phyloP scores from a whole-genome alignment of 2,329 filamentous ascomycete species.

The Didymella pinodella region DNA sequence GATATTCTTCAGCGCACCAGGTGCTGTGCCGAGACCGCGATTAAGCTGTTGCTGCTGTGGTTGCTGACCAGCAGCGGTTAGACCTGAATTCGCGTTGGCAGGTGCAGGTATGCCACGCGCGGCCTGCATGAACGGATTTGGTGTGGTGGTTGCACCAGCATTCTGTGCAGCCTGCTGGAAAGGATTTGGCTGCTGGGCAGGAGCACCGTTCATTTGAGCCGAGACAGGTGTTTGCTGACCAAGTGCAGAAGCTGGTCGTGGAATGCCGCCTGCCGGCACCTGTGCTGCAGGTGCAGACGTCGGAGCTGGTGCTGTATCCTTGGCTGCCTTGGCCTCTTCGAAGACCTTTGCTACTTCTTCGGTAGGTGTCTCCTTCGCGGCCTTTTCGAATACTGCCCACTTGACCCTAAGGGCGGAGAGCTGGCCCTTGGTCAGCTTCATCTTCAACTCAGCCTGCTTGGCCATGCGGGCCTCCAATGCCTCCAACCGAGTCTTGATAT shows the following conservation, averaged over 20 bases:
- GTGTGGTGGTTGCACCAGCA: conserved; percentile 9
- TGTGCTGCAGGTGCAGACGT: conserved; percentile 29
- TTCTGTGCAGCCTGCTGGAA: conserved; percentile 25
- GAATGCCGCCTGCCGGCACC: conserved; percentile 12
- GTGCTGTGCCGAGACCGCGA: conserved; percentile 40
- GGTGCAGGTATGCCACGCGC: conserved; percentile 37
- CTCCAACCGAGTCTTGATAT: conserved; percentile 47
- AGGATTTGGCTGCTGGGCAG: conserved; percentile 28
- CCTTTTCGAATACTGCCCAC: conserved; percentile 78
- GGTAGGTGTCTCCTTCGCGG: conserved; percentile 84
- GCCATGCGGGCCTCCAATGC: conserved; percentile 62
- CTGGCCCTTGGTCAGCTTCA: conserved; percentile 75
- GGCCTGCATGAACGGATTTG: conserved; percentile 29
- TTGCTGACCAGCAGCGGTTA: conserved; percentile 22
- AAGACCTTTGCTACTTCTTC: conserved; percentile 86
- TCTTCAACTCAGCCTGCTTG: conserved; percentile 66
- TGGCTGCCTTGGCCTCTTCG: conserved; percentile 76
- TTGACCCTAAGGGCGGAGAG: conserved; percentile 71
- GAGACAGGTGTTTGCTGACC: conserved; percentile 23
- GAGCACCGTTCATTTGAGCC: conserved; percentile 29
- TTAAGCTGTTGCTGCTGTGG: conserved; percentile 35
- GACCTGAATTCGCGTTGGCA: conserved; percentile 28
- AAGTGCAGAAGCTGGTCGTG: conserved; percentile 16
- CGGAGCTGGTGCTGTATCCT: conserved; percentile 47
- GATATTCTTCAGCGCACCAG: conserved; percentile 39